Evolutionary conservation across 2,329 filamentous ascomycete genomes (phyloP).

Genomic region (Whalleya microplaca): DNA sequence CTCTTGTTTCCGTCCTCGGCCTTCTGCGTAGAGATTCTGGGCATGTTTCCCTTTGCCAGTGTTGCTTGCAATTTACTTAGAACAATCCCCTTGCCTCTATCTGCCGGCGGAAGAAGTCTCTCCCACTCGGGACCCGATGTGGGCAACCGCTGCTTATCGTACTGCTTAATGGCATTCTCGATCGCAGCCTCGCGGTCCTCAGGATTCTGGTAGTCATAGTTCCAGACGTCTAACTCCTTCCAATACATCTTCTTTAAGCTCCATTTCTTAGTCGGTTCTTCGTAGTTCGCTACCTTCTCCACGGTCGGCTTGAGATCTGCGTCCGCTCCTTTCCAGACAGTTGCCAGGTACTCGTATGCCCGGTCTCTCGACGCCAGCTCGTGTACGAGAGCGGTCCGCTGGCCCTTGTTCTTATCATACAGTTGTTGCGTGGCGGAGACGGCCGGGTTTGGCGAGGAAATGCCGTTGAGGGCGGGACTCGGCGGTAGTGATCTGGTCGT

Average conservation of each 20-base stretch:
- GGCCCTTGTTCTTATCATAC: conserved; percentile 57
- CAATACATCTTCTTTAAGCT: conserved; percentile 59
- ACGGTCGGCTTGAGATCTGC: conserved; percentile 59
- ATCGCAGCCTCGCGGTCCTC: conserved; percentile 63
- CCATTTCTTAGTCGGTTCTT: conserved; percentile 55
- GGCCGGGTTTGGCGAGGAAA: conserved; percentile 57
- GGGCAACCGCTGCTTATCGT: conserved; percentile 61
- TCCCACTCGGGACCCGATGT: conserved; percentile 64
- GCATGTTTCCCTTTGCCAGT: conserved; percentile 56
- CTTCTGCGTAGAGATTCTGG: conserved; percentile 56
- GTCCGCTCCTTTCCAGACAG: conserved; percentile 55
- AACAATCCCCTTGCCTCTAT: conserved; percentile 63
- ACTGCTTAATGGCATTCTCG: conserved; percentile 63
- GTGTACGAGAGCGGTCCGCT: conserved; percentile 60
- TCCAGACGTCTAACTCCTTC: conserved; percentile 68
- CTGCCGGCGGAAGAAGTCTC: conserved; percentile 58
- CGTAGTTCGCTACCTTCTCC: conserved; percentile 61
- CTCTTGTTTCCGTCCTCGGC: conserved; percentile 52
- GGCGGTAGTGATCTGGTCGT: conserved; percentile 52
- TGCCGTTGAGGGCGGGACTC: conserved; percentile 60
- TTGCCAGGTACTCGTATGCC: conserved; percentile 51
- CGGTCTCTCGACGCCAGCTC: conserved; percentile 61
- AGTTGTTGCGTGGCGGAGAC: conserved; percentile 55
- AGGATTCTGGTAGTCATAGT: conserved; percentile 58
- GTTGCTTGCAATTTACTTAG: conserved; percentile 65